Percentiles rank a stretch among this genome's conserved stretches.
phyloP scores from a whole-genome alignment of 352 stramenopile genomes.

The Elongisporangium undulatum region DNA sequence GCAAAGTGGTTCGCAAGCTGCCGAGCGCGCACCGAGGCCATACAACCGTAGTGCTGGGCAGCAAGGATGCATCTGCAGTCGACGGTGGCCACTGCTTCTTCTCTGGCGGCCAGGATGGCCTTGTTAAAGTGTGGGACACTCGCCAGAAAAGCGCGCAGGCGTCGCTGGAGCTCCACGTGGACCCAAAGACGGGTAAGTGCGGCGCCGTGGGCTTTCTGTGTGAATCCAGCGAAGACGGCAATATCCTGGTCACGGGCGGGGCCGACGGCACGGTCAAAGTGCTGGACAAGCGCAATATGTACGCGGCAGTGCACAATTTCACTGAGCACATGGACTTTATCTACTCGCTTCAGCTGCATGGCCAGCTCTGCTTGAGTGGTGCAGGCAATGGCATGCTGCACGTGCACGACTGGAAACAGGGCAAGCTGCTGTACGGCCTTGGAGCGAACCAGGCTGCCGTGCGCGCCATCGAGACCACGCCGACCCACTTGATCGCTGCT shows the following conservation, averaged over 20 bases:
- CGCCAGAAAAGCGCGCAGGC: slow-evolving; percentile 28
- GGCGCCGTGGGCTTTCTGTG: slow-evolving; percentile 69
- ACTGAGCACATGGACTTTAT: slow-evolving; percentile 86
- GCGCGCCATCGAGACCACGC: slow-evolving; percentile 52
- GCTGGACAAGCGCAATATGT: slow-evolving; percentile 59
- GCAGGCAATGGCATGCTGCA: slow-evolving; percentile 84
- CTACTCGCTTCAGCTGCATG: slow-evolving; percentile 69
- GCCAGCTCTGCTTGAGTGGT: slow-evolving; percentile 74
- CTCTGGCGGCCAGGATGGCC: slow-evolving; percentile 79
- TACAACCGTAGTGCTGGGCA: slow-evolving; percentile 56
- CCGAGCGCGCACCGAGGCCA: slow-evolving; percentile 50
- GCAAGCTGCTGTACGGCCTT: slow-evolving; percentile 73
- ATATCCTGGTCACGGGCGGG: slow-evolving; percentile 61
- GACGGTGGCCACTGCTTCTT: slow-evolving; percentile 23
- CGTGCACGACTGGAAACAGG: slow-evolving; percentile 71
- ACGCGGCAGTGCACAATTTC: slow-evolving; percentile 45
- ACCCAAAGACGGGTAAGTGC: slow-evolving; percentile 48
- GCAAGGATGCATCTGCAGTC: slow-evolving; percentile 5
- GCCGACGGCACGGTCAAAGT: slow-evolving; percentile 79
- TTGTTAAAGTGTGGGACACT: slow-evolving; percentile 70
- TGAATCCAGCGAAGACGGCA: slow-evolving; percentile 33
- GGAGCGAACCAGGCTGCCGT: slow-evolving; percentile 81
- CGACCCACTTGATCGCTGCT: slow-evolving; percentile 51
- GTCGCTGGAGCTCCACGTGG: slow-evolving; percentile 46
- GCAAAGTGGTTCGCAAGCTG: slow-evolving; percentile 39